A percentile compares a stretch with the other conserved stretches of the same genome.
Evolutionary conservation across 2,329 filamentous ascomycete genomes (phyloP).

Genomic region (Berkeleyomyces rouxiae): DNA sequence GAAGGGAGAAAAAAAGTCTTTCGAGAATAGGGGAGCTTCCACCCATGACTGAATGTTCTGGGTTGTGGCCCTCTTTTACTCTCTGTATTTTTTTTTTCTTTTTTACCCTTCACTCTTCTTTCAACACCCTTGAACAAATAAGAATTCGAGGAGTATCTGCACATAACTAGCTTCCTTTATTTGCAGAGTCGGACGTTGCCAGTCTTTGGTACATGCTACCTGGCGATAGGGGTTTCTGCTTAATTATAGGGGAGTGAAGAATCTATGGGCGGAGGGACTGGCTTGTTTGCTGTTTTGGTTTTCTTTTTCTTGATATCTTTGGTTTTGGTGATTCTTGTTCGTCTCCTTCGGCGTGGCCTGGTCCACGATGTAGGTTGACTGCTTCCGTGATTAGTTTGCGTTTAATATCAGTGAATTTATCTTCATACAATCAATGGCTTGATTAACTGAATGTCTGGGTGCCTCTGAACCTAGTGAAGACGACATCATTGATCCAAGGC

Average conservation of each 20-base stretch:
- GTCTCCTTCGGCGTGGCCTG: neutral
- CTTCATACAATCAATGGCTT: neutral
- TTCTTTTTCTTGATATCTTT: conserved; percentile 3
- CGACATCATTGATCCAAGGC: too few relatives aligned
- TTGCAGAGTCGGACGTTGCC: neutral
- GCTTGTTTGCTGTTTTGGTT: neutral
- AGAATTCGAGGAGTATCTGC: neutral
- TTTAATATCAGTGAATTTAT: neutral
- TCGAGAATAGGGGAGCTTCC: too few relatives aligned
- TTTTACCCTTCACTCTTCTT: neutral
- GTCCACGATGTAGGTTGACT: neutral
- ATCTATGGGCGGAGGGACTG: neutral
- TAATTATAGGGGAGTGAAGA: neutral
- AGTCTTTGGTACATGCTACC: neutral
- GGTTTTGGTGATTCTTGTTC: neutral
- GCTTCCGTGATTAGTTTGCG: neutral
- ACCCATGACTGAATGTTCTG: too few relatives aligned
- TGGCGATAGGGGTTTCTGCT: neutral
- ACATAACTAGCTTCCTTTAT: neutral
- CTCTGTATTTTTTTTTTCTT: neutral
- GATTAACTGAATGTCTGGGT: too few relatives aligned
- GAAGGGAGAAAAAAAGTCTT: neutral
- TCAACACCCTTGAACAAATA: neutral
- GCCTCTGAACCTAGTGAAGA: too few relatives aligned
- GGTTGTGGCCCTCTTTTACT: neutral